Evolutionary conservation across 108 stramenopile species (phyloP), one percentile per base, ranked within the genome.

Genomic region (Nitzschia sp.): DNA sequence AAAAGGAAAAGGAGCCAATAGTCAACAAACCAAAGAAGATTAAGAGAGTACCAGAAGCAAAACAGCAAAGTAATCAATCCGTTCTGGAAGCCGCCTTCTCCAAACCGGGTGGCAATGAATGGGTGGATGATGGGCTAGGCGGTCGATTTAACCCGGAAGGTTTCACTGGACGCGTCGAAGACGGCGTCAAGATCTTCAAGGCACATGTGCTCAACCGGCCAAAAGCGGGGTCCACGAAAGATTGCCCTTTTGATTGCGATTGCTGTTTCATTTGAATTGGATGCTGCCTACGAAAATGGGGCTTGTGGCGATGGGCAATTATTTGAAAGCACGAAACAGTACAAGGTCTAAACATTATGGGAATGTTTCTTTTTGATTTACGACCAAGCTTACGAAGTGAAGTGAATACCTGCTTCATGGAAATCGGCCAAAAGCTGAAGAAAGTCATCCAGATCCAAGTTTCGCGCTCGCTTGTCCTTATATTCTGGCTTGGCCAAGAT

Each of bases 401-500:
- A 98, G 74, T 97, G 95, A 53, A 98, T 84, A 15, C 95, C 95
- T 21, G 84, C 79, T 36, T 81, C 70, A 67, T 98, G 96, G 73
- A 98, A 98, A 54, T 93, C 94, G 3, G 84, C 81, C 54, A 98
- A 77, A 38, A 98, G 76, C 34, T 88, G 87, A 53, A 99, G 79
- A 56, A 99, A 96, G 70, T 99, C 97, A 74, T 98, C 97, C 34
- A 97, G 82, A 75, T 96, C 96, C 71, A 99, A 74, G 51, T 96
- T 96, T 9, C 94, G 85, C 0, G 98, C 97, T 24, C 99, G 82
- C 59, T 91, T 88, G 26, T 86, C 96, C 51, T 83, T 87, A 78
- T 91, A 97, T 54, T 80, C 75, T 3, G 85, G 85, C 68, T 79
- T 70, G 0, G 54, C 63, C 25, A 97, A 68, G n/a, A 97, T 92